Evolutionary conservation across 192 early-diverging fungal species (phyloP), one percentile per base, ranked within the genome.

Genomic region (Entomortierella lignicola): DNA sequence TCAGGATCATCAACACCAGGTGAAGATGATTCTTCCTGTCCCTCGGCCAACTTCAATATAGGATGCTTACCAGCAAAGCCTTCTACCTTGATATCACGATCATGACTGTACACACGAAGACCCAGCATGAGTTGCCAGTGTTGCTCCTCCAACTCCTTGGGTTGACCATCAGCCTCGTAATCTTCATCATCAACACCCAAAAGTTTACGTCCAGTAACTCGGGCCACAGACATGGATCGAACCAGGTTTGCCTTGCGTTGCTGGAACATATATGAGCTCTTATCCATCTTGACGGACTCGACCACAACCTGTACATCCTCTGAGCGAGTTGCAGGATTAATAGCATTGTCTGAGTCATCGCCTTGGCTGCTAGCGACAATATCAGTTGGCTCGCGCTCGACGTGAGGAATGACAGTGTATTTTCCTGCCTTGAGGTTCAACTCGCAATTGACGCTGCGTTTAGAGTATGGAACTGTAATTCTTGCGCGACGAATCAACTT

Each of bases 41-140:
- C 60, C n/a, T 52, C 31, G 12, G 44, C 44, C 15, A 31, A 21
- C 37, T 43, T 60, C 37, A 59, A 18, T 26, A 34, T 20, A 4
- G 75, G 75, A 26, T 79, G 75, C 0, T 11, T 11, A 20, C 75
- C 75, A 32, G 75, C 25, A 21, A n/a, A 37, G 1, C 75, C 68
- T 12, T 42, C 26, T 31, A 79, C n/a, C 7, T 56, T 44, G 26
- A 70, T 29, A 6, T 51, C 51, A 2, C 34, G 57, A 30, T 79
- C 75, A 27, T 79, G 80, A 21, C 66, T 73, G 64, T 81, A 81
- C 2, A 81, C 66, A 51, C 80, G 57, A n/a, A 81, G 63, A 27
- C 80, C 80, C 41, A 81, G 41, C 66, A 72, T 81, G 27, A 81
- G 1, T n/a, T 81, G 71, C 80, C 80, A 81, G 32, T 50, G 53